Conservation (phyloP, 164 flowering plant species). For the Buxus sempervirens region DNA sequence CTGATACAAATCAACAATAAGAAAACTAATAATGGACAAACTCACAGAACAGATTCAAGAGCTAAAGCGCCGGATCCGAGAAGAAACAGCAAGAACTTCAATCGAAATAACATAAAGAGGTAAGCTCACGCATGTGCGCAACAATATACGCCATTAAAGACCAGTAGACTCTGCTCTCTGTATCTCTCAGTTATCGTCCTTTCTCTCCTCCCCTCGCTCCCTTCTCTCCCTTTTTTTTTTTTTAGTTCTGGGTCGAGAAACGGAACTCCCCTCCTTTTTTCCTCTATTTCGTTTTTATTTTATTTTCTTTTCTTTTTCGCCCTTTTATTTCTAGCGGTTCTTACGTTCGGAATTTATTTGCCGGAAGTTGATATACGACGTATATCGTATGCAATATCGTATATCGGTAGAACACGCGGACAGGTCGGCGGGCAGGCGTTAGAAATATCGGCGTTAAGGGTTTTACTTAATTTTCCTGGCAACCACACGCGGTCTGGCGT, state of each 20-base stretch:
- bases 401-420: too few relatives aligned
- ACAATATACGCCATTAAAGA: conserved; percentile 26
- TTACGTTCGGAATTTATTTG: conserved; percentile 3
- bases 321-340: not conserved
- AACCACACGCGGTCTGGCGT: too few relatives aligned
- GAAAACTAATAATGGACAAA: not conserved
- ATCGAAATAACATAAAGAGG: not conserved
- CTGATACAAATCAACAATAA: not conserved
- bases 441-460: too few relatives aligned
- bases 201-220: conserved; percentile 10
- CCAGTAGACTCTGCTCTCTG: not conserved
- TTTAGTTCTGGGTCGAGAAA: conserved; percentile 15
- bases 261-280: conserved; percentile 18
- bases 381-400: not conserved
- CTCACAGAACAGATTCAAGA: conserved; percentile 13
- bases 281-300: not conserved
- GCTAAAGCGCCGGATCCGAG: conserved; percentile 7
- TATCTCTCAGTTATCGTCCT: conserved; percentile 8
- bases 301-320: conserved; percentile 5
- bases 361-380: not conserved
- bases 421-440: too few relatives aligned
- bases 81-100: conserved; percentile 7
- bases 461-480: too few relatives aligned
- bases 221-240: conserved; percentile 8
- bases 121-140: conserved; percentile 14